phyloP scores from a whole-genome alignment of 257 asterid species.

The Coffea eugenioides region DNA sequence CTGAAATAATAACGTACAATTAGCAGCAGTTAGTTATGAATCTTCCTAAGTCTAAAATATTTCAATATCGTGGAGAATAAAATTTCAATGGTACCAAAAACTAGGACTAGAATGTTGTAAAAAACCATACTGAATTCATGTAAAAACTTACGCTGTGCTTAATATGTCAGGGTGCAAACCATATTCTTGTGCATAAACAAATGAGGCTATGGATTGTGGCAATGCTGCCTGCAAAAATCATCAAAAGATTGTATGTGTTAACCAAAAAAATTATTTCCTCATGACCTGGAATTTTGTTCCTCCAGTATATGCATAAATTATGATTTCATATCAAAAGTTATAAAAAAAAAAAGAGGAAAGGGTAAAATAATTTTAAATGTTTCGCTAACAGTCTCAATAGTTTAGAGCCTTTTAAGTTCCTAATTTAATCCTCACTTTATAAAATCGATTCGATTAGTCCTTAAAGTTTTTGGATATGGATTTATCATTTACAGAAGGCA shows the following conservation, averaged over 20 bases:
- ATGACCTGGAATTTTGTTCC: too few relatives aligned
- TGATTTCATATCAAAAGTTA: too few relatives aligned
- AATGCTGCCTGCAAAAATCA: constrained; percentile 24
- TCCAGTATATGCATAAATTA: too few relatives aligned
- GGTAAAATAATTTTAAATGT: too few relatives aligned
- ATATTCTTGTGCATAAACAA: constrained; percentile 32
- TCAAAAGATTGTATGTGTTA: neutral
- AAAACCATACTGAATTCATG: neutral
- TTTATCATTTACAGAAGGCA: too few relatives aligned
- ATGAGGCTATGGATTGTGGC: constrained; percentile 32
- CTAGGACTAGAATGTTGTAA: neutral
- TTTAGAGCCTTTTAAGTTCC: too few relatives aligned
- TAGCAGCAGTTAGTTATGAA: neutral
- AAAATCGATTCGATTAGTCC: too few relatives aligned
- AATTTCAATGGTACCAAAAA: neutral
- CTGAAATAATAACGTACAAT: constrained; percentile 8
- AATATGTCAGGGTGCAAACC: constrained; percentile 31
- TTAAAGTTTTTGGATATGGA: too few relatives aligned
- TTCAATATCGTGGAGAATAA: neutral
- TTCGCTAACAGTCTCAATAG: too few relatives aligned
- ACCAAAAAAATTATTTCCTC: neutral
- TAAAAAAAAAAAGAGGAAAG: too few relatives aligned
- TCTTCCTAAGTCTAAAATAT: neutral
- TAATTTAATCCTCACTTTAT: too few relatives aligned
- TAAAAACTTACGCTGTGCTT: constrained; percentile 28